Percentiles rank a stretch among this genome's conserved stretches.
phyloP scores from a whole-genome alignment of 805 yeast genomes.

The Candida dendrica region DNA sequence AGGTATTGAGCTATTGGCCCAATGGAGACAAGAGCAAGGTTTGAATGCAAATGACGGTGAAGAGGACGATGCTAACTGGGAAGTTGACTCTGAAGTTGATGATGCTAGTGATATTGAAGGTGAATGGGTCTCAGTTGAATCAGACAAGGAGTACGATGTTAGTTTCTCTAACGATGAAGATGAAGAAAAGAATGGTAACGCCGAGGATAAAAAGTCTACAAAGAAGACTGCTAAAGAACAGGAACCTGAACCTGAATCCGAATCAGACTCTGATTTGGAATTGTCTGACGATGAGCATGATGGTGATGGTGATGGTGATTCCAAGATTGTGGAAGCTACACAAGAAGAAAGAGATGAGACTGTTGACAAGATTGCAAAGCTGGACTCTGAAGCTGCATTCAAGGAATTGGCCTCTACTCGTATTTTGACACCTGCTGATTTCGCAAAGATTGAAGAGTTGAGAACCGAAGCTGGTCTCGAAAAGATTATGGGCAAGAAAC shows the following conservation, averaged over 20 bases:
- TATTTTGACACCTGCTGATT: slow-evolving; percentile 95
- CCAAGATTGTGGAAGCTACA: slow-evolving; percentile 23
- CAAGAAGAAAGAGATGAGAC: slow-evolving; percentile 18
- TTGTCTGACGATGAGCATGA: slow-evolving; percentile 29
- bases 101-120: slow-evolving; percentile 63
- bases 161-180: slow-evolving; percentile 43
- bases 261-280: slow-evolving; percentile 44
- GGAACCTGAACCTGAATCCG: slow-evolving; percentile 40
- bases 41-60: slow-evolving; percentile 49
- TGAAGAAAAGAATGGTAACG: slow-evolving; percentile 26
- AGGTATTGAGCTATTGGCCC: slow-evolving; percentile 82
- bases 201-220: slow-evolving; percentile 14
- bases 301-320: slow-evolving; percentile 23
- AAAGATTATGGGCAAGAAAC: slow-evolving; percentile 57
- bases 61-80: slow-evolving; percentile 59
- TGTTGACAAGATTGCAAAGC: slow-evolving; percentile 29
- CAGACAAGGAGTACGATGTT: slow-evolving; percentile 67
- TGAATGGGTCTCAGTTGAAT: slow-evolving; percentile 86
- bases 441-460: slow-evolving; percentile 88
- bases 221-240: slow-evolving; percentile 21
- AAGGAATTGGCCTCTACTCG: slow-evolving; percentile 46
- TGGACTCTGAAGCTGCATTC: slow-evolving; percentile 35
- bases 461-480: slow-evolving; percentile 80
- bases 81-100: slow-evolving; percentile 36
- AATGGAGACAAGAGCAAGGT: slow-evolving; percentile 68